Base-by-base conservation (phyloP, 2,329 filamentous ascomycete species). In the Hymenotorrendiella dingleyae region DNA sequence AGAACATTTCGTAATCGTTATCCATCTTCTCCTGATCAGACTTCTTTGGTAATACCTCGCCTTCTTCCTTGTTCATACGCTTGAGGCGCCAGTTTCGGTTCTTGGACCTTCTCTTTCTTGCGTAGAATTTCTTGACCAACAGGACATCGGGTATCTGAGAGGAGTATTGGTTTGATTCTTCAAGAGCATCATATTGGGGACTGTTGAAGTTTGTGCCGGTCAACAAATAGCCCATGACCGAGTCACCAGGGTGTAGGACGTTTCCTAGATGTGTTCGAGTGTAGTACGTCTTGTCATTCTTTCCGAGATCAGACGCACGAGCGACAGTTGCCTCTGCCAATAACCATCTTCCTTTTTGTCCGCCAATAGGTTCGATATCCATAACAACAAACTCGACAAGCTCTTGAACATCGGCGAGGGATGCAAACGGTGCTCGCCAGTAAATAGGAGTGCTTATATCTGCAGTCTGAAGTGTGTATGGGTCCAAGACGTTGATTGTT, bases 71-170 rank as follows among this genome's bases (percentile, higher is more conserved):
- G 53, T 76, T 76, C 86, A 98, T 91, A 59, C 93, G 88, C 78
- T 86, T 94, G 64, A 98, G 80, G 64, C 84, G 86, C 93, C 93
- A 98, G 73, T 86, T 86, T 55, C 94, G 82, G 65, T 74, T 76
- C 71, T 81, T 83, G 62, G 80, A 76, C 78, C 91, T 94, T 72
- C 85, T 82, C 67, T 85, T 84, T 56, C 86, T 80, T 45, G 84
- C 80, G 68, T 94, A 98, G 74, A 87, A 82, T 67, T 98, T 98
- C 88, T 94, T 97, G 64, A 98, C 88, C 3, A 98, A 75, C 6
- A 98, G 69, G 0, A 97, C 93, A 58, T 98, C 93, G 0, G 93
- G 93, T 43, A 98, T 86, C 3, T 75, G 80, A 3, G 81, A 83
- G 3, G 78, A 71, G 66, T 94, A 91, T 38, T 82, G 80, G 63